Evolutionary conservation across 345 rosid genomes (phyloP).

Genomic region (Gossypium thurberi): DNA sequence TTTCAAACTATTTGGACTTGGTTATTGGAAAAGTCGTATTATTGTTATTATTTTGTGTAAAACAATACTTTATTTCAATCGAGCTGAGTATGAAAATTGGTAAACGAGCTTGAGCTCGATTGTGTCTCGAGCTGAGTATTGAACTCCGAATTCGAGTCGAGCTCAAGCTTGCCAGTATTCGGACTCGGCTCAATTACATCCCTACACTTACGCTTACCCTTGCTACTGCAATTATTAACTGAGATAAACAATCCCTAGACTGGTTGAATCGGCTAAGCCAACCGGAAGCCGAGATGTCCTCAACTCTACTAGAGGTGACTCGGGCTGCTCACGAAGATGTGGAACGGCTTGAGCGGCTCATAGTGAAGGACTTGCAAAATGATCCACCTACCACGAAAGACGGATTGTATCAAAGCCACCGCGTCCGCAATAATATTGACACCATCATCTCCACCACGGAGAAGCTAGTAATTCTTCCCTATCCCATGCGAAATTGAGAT

Average conservation of each 20-base stretch:
- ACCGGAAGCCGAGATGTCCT: conserved; percentile 52
- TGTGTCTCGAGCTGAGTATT: no score
- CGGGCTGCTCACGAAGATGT: conserved; percentile 88
- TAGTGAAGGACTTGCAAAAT: conserved; percentile 84
- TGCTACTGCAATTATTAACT: neutral
- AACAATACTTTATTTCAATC: no score
- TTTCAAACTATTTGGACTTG: no score
- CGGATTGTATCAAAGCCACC: conserved; percentile 80
- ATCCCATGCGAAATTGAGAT: neutral
- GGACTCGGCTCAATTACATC: no score
- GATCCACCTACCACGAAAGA: conserved; percentile 65
- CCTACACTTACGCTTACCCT: no score
- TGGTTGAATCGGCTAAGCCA: neutral
- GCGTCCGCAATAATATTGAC: conserved; percentile 79
- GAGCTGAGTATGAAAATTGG: no score
- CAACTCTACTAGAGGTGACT: conserved; percentile 83
- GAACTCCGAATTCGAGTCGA: no score
- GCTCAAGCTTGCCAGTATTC: no score
- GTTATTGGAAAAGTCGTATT: no score
- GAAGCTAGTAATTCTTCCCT: conserved; percentile 45
- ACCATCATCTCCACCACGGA: conserved; percentile 50
- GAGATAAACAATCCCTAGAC: conserved; percentile 5
- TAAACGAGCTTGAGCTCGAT: no score
- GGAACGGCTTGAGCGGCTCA: conserved; percentile 73
- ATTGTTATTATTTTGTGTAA: no score